Conservation (phyloP, 1,139 yeast genomes). For the Geotrichum candidum region DNA sequence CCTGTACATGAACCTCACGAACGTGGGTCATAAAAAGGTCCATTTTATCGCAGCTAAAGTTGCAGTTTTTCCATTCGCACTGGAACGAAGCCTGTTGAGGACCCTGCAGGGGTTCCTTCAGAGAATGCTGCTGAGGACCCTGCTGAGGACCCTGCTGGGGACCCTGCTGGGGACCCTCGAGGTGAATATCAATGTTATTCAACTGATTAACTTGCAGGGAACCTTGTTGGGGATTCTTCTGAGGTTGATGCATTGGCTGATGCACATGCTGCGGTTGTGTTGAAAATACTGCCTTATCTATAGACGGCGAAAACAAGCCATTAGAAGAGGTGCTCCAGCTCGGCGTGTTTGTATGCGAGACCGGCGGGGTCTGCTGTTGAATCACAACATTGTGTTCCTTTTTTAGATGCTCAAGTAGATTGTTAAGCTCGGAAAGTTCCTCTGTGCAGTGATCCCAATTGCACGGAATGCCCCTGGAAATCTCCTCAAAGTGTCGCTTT, state of each 20-base stretch:
- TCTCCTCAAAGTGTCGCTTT: background rate
- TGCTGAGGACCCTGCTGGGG: background rate
- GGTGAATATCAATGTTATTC: background rate
- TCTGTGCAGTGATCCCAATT: slow-evolving; percentile 40
- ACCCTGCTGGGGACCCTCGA: background rate
- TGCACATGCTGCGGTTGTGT: background rate
- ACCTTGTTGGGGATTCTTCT: background rate
- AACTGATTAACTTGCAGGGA: background rate
- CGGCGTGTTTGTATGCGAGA: background rate
- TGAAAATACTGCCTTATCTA: slow-evolving; percentile 1
- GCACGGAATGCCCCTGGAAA: slow-evolving; percentile 22
- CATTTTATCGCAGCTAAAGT: slow-evolving; percentile 47
- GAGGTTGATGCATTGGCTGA: background rate
- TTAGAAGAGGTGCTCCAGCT: background rate
- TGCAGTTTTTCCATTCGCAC: slow-evolving; percentile 75
- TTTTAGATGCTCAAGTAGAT: slow-evolving; percentile 35
- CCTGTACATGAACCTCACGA: slow-evolving; percentile 44
- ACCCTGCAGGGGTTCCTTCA: background rate
- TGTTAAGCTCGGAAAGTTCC: slow-evolving; percentile 30
- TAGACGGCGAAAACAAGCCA: slow-evolving; percentile 14
- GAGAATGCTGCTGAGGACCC: slow-evolving; percentile 4
- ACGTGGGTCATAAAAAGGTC: slow-evolving; percentile 56
- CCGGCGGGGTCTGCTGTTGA: background rate
- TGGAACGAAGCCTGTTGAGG: slow-evolving; percentile 28
- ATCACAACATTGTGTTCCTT: slow-evolving; percentile 28